These are phyloP conservation scores for Pleurotus citrinopileatus DNA, from an alignment of 768 basidiomycete genomes.

Conservation along the genomic window DNA sequence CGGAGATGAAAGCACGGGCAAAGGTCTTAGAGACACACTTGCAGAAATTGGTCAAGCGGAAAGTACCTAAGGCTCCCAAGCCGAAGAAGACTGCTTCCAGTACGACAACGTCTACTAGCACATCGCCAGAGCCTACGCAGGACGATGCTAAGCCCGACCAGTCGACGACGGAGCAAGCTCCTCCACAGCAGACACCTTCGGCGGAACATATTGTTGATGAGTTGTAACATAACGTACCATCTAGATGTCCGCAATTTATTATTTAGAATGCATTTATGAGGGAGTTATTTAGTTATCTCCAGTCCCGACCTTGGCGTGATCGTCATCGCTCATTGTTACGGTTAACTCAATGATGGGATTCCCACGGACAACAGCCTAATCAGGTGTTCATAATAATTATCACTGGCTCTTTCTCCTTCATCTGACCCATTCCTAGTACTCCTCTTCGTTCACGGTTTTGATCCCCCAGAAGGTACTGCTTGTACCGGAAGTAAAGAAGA, in stretches of 20 bases:
- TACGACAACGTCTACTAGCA: conserved; percentile 19
- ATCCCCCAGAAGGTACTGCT: neutral
- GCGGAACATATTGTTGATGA: conserved; percentile 12
- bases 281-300: too few relatives aligned
- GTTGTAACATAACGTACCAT: too few relatives aligned
- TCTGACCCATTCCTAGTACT: neutral
- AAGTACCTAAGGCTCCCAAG: conserved; percentile 63
- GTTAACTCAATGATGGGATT: too few relatives aligned
- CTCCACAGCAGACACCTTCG: conserved; percentile 1
- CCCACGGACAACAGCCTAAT: too few relatives aligned
- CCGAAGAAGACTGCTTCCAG: conserved; percentile 32
- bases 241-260: too few relatives aligned
- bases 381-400: too few relatives aligned
- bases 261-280: too few relatives aligned
- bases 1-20: conserved; percentile 82
- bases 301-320: too few relatives aligned
- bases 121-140: conserved; percentile 15
- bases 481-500: too few relatives aligned
- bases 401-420: too few relatives aligned
- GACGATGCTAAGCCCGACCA: conserved; percentile 9
- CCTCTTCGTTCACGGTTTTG: neutral
- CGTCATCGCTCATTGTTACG: too few relatives aligned
- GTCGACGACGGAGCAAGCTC: conserved; percentile 2
- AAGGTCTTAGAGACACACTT: conserved; percentile 76
- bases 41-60: conserved; percentile 66